phyloP scores from a whole-genome alignment of 2,329 filamentous ascomycete species.

The Beauveria scarabaeidicola region DNA sequence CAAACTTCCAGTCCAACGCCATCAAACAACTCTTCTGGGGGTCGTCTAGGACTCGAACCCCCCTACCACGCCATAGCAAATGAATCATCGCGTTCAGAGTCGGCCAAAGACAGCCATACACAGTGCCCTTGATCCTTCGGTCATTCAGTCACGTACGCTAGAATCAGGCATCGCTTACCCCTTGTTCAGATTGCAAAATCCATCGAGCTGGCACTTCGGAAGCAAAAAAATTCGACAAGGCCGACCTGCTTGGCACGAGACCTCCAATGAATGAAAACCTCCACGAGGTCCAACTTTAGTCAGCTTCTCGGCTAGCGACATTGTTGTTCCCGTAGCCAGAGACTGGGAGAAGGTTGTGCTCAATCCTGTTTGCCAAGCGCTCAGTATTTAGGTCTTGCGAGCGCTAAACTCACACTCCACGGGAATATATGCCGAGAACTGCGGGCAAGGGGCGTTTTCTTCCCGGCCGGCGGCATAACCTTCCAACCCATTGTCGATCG shows the following conservation, averaged over 20 bases:
- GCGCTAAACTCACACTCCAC: background rate
- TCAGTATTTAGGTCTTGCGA: background rate
- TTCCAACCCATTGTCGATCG: too few relatives aligned
- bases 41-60: too few relatives aligned
- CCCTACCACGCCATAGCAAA: background rate
- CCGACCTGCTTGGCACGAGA: constrained; percentile 14
- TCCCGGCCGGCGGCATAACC: too few relatives aligned
- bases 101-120: background rate
- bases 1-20: too few relatives aligned
- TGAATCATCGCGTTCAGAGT: constrained; percentile 14
- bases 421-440: background rate
- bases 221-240: background rate
- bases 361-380: background rate
- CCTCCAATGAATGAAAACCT: constrained; percentile 13
- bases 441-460: constrained; percentile 2
- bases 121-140: constrained; percentile 4
- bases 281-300: background rate
- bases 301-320: background rate
- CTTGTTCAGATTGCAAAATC: constrained; percentile 7
- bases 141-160: too few relatives aligned
- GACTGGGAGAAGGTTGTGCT: background rate
- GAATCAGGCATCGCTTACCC: background rate
- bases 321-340: background rate
- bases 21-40: too few relatives aligned
- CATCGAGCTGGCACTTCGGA: constrained; percentile 8